phyloP scores from a whole-genome alignment of 73 alveolate species.

The Symbiodinium pilosum region DNA sequence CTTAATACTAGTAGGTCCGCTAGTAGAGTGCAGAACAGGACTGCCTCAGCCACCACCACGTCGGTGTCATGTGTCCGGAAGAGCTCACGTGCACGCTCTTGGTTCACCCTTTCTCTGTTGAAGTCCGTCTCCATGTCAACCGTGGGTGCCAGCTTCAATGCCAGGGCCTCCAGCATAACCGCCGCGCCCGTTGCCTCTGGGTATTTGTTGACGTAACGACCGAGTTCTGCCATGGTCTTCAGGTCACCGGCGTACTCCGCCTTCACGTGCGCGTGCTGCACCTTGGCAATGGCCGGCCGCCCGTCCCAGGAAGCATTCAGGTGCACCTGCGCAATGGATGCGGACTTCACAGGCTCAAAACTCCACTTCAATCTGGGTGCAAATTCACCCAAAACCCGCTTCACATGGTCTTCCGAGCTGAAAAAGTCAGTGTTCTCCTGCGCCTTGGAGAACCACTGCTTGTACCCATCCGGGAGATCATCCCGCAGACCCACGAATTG shows the following conservation, averaged over 20 bases:
- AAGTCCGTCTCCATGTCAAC: slow-evolving; percentile 17
- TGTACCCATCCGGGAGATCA: slow-evolving; percentile 35
- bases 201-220: background rate
- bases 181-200: slow-evolving; percentile 36
- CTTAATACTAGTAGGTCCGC: too few species aligned
- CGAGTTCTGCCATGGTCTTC: background rate
- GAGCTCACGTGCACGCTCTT: background rate
- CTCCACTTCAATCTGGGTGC: background rate
- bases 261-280: slow-evolving; percentile 30
- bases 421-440: background rate
- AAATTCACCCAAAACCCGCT: background rate
- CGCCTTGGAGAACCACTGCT: slow-evolving; percentile 14
- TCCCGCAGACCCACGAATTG: slow-evolving; percentile 18
- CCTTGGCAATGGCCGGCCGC: slow-evolving; percentile 19
- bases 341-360: background rate
- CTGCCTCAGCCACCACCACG: slow-evolving; percentile 19
- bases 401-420: background rate
- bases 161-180: slow-evolving; percentile 21
- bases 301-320: background rate
- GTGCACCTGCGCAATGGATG: slow-evolving; percentile 36
- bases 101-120: slow-evolving; percentile 15
- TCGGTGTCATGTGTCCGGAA: background rate
- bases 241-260: slow-evolving; percentile 15
- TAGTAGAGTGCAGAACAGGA: background rate
- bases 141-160: slow-evolving; percentile 34